Percentiles rank a stretch among this genome's conserved stretches.
phyloP scores from a whole-genome alignment of 306 rosid species.

The Fragaria vesca region DNA sequence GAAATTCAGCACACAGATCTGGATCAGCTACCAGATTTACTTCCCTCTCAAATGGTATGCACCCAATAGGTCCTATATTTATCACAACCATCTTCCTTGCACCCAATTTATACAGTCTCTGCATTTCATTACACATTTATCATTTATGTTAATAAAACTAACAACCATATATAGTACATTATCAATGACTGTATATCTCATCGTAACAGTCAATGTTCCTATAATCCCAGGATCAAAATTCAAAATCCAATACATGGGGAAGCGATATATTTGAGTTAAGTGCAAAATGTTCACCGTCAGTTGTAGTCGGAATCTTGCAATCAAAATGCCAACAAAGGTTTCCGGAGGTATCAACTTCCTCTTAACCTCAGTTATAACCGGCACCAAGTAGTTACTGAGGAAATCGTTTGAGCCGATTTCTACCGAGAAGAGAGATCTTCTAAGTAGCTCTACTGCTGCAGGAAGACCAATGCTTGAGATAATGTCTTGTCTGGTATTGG shows the following conservation, averaged over 20 bases:
- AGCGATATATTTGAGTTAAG: too few species aligned
- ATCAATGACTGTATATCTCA: not conserved
- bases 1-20: conserved; percentile 41
- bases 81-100: conserved; percentile 61
- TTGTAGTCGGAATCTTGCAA: conserved; percentile 51
- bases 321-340: conserved; percentile 46
- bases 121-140: conserved; percentile 6
- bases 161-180: not conserved
- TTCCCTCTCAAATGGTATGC: conserved; percentile 71
- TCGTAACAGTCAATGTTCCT: not conserved
- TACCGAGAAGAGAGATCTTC: conserved; percentile 44
- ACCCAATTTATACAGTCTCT: conserved; percentile 64
- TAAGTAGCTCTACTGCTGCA: conserved; percentile 34
- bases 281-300: conserved; percentile 39
- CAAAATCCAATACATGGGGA: not conserved
- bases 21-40: conserved; percentile 43
- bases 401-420: conserved; percentile 74
- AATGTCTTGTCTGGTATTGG: conserved; percentile 60
- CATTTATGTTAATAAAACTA: not conserved
- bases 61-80: conserved; percentile 80
- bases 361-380: conserved; percentile 24
- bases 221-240: too few species aligned
- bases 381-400: conserved; percentile 63
- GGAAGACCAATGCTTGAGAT: conserved; percentile 46
- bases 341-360: conserved; percentile 34